phyloP scores from a whole-genome alignment of 352 stramenopile genomes.

The Pythium periplocum region DNA sequence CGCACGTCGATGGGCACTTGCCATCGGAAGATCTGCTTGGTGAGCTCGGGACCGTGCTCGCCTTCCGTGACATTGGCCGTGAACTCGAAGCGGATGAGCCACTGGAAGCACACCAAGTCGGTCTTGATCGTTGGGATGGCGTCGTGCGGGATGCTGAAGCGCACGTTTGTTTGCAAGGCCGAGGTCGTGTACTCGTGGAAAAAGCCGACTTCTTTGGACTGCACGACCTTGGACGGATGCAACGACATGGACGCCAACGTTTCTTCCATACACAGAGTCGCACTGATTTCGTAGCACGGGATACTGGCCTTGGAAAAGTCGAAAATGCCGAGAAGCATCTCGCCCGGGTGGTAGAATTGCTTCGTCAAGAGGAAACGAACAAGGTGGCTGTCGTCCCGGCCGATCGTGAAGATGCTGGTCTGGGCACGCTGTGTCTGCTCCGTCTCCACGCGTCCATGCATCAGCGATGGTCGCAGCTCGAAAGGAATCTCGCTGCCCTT shows the following conservation, averaged over 20 bases:
- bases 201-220: constrained; percentile 40
- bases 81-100: constrained; percentile 61
- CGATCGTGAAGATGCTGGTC: constrained; percentile 69
- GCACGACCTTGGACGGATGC: constrained; percentile 44
- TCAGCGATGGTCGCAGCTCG: constrained; percentile 51
- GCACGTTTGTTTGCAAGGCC: constrained; percentile 48
- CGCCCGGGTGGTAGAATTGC: constrained; percentile 59
- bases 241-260: constrained; percentile 43
- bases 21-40: constrained; percentile 44
- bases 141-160: constrained; percentile 50
- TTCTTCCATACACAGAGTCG: constrained; percentile 47
- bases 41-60: constrained; percentile 1
- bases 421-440: constrained; percentile 46
- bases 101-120: constrained; percentile 58
- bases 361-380: constrained; percentile 57
- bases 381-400: constrained; percentile 53
- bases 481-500: constrained; percentile 62
- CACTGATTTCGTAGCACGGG: constrained; percentile 41
- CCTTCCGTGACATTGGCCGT: constrained; percentile 19
- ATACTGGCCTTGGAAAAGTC: constrained; percentile 57
- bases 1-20: constrained; percentile 49
- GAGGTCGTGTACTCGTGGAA: constrained; percentile 42
- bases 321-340: constrained; percentile 48
- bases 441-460: constrained; percentile 65
- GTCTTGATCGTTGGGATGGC: constrained; percentile 50